Base-by-base conservation (phyloP, 169 alveolate genomes). In the Cyclospora cayetanensis region DNA sequence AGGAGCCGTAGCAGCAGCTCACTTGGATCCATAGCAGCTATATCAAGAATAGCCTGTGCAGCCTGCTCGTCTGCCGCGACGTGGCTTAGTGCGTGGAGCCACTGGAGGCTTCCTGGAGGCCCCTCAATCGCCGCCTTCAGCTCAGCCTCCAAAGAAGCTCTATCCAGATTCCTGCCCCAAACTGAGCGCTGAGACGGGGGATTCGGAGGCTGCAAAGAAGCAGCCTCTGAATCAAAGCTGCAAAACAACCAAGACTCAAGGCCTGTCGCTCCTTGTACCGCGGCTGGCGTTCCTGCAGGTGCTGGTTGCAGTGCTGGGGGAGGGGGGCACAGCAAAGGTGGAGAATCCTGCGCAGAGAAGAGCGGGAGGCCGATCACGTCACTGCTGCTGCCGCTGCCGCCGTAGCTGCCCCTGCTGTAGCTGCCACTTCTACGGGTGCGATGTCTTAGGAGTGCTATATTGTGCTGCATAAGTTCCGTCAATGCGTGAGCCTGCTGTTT, bases 251-350 rank as follows among this genome's bases (percentile, higher is more conserved):
- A 65, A 3, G 77, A 65, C n/a, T n/a, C 25, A 27, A 4, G 41
- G 77, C 35, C 15, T 55, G 68, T 31, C 2, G 68, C 35, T 65
- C 5, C 11, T 4, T 22, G 25, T 20, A n/a, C 77, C 31, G 77
- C 77, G 7, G 77, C 41, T 65, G 37, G 27, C 31, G 77, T 7
- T 20, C n/a, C 22, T 65, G n/a, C n/a, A n/a, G 77, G 22, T 65
- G 39, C 4, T 25, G 35, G 77, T 29, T 18, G 77, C 34, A 65
- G 4, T 1, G 41, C 7, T 12, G 77, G 77, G 31, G 77, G 77
- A 3, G 77, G 77, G 15, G 77, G 77, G 77, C 77, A 65, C 18
- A 65, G 77, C 37, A 65, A 42, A 18, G 77, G 77, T 31, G 25
- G 2, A 2, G 68, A 55, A 55, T 25, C 25, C 20, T 11, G 31